phyloP scores from a whole-genome alignment of 805 yeast genomes.

The Metschnikowia chrysomelidarum region DNA sequence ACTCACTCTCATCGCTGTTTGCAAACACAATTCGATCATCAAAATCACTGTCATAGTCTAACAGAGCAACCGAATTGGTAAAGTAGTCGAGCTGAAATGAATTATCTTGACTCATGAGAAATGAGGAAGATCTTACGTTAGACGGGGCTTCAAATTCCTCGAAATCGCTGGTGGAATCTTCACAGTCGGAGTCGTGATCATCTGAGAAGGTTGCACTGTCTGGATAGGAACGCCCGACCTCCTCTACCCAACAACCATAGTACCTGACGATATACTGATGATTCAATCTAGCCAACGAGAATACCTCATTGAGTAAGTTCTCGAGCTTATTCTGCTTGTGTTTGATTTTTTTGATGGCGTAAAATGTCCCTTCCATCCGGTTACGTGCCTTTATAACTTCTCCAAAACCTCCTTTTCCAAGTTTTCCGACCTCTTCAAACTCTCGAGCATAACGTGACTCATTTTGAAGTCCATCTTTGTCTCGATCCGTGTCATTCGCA shows the following conservation, averaged over 20 bases:
- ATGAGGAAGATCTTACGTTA: constrained; percentile 21
- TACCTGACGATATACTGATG: constrained; percentile 96
- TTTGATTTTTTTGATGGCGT: constrained; percentile 89
- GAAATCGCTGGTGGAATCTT: constrained; percentile 11
- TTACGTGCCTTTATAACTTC: constrained; percentile 97
- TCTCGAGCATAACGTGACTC: constrained; percentile 74
- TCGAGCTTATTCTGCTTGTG: constrained; percentile 80
- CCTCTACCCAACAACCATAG: constrained; percentile 97
- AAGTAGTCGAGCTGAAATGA: constrained; percentile 60
- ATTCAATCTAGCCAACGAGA: constrained; percentile 84
- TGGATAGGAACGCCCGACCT: constrained; percentile 38
- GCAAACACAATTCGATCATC: constrained; percentile 36
- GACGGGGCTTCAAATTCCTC: constrained; percentile 24
- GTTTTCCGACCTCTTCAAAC: constrained; percentile 87
- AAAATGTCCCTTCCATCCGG: constrained; percentile 88
- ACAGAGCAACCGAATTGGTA: constrained; percentile 60
- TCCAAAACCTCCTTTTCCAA: constrained; percentile 96
- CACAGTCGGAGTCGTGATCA: constrained; percentile 15
- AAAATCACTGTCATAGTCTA: constrained; percentile 41
- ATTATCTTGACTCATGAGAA: constrained; percentile 19
- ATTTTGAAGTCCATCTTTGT: constrained; percentile 3
- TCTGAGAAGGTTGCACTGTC: constrained; percentile 20
- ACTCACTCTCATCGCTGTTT: constrained; percentile 18
- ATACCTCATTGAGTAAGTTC: constrained; percentile 83
- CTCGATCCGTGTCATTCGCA: not conserved